Evolutionary conservation across 2,329 filamentous ascomycete genomes (phyloP), one percentile per base, ranked within the genome.

Genomic region (Penicillium sp.): DNA sequence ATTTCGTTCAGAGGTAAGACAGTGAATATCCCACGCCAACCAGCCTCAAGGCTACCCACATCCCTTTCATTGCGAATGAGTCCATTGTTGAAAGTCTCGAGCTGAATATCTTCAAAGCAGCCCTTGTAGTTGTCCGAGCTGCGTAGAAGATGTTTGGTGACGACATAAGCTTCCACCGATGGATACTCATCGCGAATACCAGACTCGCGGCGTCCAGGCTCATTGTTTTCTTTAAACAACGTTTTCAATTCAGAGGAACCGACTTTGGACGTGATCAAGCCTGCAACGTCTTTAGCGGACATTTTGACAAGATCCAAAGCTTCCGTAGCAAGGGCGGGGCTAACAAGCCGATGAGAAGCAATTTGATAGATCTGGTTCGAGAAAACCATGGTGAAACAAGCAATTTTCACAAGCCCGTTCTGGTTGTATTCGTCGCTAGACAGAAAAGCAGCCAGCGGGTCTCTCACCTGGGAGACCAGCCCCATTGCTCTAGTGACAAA

Each of bases 1-100:
- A 86, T 68, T 56, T 83, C 81, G 8, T 77, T 66, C 16, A 82
- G 73, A 2, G 84, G 83, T 13, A 86, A 71, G 2, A 82, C 61
- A 1, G 74, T 77, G 60, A 85, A 83, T 1, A 83, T 39, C n/a
- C 72, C 70, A 38, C 63, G 65, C 77, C 77, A 79, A 23, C 58
- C 60, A 37, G 55, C 60, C 57, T 79, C 77, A 8, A 77, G 49
- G 29, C 50, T 55, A 3, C 47, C 53, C 21, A 77, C 56, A 41
- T 74, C 62, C 34, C 68, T 48, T 61, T 40, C 55, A 27, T 37
- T 60, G 52, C 32, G 72, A 69, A 58, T 65, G 9, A 60, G 29
- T 23, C 15, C 21, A 23, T 54, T 54, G 34, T 44, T 51, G 40
- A 52, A 72, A 31, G 68, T 61, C 35, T 75, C 74, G 8, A 63